Evolutionary conservation across 1,284 basidiomycete species (phyloP).

Genomic region (Ceratobasidium sp.): DNA sequence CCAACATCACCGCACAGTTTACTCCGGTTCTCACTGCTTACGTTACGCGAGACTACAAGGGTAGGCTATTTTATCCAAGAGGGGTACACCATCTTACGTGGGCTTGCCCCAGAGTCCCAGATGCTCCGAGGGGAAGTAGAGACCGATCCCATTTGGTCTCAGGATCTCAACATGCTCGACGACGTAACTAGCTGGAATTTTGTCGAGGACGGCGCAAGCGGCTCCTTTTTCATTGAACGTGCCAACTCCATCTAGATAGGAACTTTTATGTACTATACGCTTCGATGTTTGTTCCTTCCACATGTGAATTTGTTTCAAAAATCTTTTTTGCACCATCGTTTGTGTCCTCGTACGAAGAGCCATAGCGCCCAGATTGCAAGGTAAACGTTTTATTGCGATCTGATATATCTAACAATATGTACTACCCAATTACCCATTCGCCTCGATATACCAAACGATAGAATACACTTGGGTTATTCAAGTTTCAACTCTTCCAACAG

Average conservation of each 20-base stretch:
- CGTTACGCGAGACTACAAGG: conserved; percentile 20
- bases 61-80: neutral
- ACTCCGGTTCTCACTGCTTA: conserved; percentile 23
- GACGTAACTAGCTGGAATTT: conserved; percentile 33
- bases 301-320: too few relatives aligned
- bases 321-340: too few relatives aligned
- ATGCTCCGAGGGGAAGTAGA: conserved; percentile 23
- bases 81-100: neutral
- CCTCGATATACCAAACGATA: too few relatives aligned
- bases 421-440: too few relatives aligned
- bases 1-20: conserved; percentile 28
- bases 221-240: neutral
- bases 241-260: neutral
- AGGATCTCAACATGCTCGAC: conserved; percentile 15
- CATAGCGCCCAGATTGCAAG: too few relatives aligned
- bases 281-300: neutral
- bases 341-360: too few relatives aligned
- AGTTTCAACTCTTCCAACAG: neutral
- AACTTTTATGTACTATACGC: neutral
- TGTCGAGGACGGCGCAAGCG: conserved; percentile 15
- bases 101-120: neutral
- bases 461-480: too few relatives aligned
- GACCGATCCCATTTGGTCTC: conserved; percentile 2
- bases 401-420: too few relatives aligned
- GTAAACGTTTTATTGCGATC: too few relatives aligned